These are phyloP conservation scores for Physocladia obscura DNA, from an alignment of 192 early-diverging fungal genomes.

Conservation along the genomic window DNA sequence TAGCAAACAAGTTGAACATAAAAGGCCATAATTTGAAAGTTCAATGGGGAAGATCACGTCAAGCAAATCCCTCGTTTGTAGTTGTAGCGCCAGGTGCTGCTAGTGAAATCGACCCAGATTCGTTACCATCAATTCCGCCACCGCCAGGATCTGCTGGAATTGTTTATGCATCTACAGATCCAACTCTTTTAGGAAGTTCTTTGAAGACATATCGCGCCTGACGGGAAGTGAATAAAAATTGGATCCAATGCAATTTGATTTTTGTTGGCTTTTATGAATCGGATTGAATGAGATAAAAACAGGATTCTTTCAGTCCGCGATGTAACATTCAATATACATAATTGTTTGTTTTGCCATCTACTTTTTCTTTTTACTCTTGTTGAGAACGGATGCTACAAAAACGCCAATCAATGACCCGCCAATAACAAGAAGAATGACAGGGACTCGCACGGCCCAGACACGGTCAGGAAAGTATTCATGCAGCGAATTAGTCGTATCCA, in stretches of 20 bases:
- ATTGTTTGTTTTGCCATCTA: slow-evolving; percentile 56
- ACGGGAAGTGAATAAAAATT: background rate
- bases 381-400: slow-evolving; percentile 84
- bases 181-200: slow-evolving; percentile 17
- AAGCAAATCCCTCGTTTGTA: background rate
- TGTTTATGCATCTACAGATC: slow-evolving; percentile 30
- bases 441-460: slow-evolving; percentile 84
- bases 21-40: slow-evolving; percentile 71
- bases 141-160: slow-evolving; percentile 27
- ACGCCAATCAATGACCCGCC: slow-evolving; percentile 73
- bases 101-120: slow-evolving; percentile 11
- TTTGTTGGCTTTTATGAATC: no score
- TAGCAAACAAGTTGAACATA: slow-evolving; percentile 69
- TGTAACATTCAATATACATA: no score
- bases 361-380: slow-evolving; percentile 72
- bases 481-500: slow-evolving; percentile 72
- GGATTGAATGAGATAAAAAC: no score
- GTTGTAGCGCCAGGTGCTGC: slow-evolving; percentile 14
- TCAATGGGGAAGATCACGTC: slow-evolving; percentile 73
- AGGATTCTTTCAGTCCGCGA: no score
- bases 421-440: slow-evolving; percentile 76
- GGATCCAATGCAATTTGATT: no score
- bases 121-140: slow-evolving; percentile 27
- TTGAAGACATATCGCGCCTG: slow-evolving; percentile 28
- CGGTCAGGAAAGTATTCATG: slow-evolving; percentile 77